phyloP scores from a whole-genome alignment of 1,284 basidiomycete genomes.

The Austroboletus olivaceoglutinosus region DNA sequence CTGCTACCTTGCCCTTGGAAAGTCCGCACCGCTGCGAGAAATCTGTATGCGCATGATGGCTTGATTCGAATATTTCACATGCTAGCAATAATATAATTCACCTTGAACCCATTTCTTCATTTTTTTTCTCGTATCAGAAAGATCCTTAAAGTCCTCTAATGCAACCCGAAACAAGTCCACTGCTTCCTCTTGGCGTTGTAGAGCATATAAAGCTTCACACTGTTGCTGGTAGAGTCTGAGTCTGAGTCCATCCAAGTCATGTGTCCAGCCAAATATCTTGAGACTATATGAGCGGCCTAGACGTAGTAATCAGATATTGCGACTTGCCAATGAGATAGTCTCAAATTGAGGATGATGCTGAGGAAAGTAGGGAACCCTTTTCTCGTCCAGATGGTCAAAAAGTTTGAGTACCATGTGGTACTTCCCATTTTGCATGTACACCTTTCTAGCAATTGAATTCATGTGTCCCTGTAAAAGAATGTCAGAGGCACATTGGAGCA shows the following conservation, averaged over 20 bases:
- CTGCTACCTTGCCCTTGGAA: too few relatives aligned
- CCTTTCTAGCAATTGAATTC: not conserved
- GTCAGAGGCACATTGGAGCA: not conserved
- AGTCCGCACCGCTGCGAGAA: not conserved
- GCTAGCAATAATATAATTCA: not conserved
- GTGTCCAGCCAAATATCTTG: not conserved
- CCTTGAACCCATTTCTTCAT: not conserved
- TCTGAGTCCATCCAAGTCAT: not conserved
- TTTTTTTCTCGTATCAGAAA: not conserved
- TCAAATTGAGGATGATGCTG: not conserved
- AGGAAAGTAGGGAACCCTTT: not conserved
- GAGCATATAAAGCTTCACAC: not conserved
- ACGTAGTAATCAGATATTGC: not conserved
- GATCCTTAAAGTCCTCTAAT: not conserved
- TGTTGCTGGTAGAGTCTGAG: not conserved
- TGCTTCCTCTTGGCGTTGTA: not conserved
- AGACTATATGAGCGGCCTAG: not conserved
- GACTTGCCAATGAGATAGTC: not conserved
- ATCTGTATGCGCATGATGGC: not conserved
- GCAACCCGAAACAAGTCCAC: not conserved
- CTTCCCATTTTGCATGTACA: not conserved
- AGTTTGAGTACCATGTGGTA: not conserved
- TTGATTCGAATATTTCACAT: not conserved
- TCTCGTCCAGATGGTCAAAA: not conserved
- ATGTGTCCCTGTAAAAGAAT: not conserved